Conservation (phyloP, 78 protist genomes). For the Bigelowiella natans region DNA sequence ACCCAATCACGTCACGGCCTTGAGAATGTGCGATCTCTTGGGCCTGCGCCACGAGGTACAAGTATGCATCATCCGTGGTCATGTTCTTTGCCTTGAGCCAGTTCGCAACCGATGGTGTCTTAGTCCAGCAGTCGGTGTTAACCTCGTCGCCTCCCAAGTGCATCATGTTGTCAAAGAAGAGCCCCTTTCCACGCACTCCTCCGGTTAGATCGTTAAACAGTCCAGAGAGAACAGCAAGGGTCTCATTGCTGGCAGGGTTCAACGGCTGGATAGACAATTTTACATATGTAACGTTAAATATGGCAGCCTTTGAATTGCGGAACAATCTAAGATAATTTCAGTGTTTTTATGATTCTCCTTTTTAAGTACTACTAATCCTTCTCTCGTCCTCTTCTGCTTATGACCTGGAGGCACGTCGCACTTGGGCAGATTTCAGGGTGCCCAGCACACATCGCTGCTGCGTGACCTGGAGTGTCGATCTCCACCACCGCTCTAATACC, state of each 20-base stretch:
- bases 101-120: neutral
- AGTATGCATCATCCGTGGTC: conserved; percentile 20
- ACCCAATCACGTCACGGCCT: neutral
- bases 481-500: conserved; percentile 66
- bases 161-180: conserved; percentile 35
- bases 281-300: no score
- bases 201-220: neutral
- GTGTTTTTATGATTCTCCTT: no score
- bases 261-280: no score
- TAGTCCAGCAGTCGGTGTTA: conserved; percentile 62
- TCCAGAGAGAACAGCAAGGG: conserved; percentile 9
- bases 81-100: conserved; percentile 42
- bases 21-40: conserved; percentile 11
- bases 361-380: no score
- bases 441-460: conserved; percentile 69
- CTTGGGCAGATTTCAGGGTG: conserved; percentile 58
- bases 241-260: conserved; percentile 30
- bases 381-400: no score
- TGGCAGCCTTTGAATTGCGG: no score
- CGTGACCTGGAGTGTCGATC: conserved; percentile 86
- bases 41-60: conserved; percentile 25
- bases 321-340: no score
- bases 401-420: conserved; percentile 48
- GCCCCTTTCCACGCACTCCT: neutral
- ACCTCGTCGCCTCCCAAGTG: conserved; percentile 78